A percentile compares a stretch with the other conserved stretches of the same genome.
phyloP scores from a whole-genome alignment of 176 grass and related monocot genomes.

The sorghum (Sorghum bicolor) region DNA sequence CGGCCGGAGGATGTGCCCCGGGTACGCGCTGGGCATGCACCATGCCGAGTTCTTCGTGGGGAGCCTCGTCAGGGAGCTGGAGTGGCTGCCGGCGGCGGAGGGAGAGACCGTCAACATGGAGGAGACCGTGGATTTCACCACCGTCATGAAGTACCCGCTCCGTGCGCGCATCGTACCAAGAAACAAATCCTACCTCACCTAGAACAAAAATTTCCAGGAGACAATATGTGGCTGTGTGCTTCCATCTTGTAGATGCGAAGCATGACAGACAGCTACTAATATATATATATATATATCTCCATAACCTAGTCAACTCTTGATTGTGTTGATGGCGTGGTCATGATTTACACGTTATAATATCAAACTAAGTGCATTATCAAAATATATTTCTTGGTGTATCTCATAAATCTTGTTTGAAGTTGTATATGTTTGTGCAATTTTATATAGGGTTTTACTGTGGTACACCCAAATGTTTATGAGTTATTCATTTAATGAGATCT shows the following conservation, averaged over 20 bases:
- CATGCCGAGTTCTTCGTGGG: constrained; percentile 50
- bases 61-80: constrained; percentile 35
- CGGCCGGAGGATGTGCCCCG: not conserved
- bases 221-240: not conserved
- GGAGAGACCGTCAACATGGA: constrained; percentile 30
- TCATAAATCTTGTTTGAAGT: not conserved
- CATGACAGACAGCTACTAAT: too few relatives aligned
- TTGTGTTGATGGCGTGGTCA: too few relatives aligned
- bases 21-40: constrained; percentile 27
- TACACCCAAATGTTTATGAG: too few relatives aligned
- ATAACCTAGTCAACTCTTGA: too few relatives aligned
- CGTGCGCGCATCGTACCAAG: constrained; percentile 25
- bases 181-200: not conserved
- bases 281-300: too few relatives aligned
- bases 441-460: too few relatives aligned
- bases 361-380: not conserved
- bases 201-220: not conserved
- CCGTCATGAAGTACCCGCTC: constrained; percentile 42
- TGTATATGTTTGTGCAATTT: too few relatives aligned
- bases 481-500: too few relatives aligned
- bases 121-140: constrained; percentile 38
- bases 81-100: constrained; percentile 39
- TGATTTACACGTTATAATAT: not conserved
- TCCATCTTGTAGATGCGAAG: too few relatives aligned
- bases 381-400: not conserved